Evolutionary conservation across 1,139 yeast species (phyloP).

Genomic region (Suhomyces choctaworum): DNA sequence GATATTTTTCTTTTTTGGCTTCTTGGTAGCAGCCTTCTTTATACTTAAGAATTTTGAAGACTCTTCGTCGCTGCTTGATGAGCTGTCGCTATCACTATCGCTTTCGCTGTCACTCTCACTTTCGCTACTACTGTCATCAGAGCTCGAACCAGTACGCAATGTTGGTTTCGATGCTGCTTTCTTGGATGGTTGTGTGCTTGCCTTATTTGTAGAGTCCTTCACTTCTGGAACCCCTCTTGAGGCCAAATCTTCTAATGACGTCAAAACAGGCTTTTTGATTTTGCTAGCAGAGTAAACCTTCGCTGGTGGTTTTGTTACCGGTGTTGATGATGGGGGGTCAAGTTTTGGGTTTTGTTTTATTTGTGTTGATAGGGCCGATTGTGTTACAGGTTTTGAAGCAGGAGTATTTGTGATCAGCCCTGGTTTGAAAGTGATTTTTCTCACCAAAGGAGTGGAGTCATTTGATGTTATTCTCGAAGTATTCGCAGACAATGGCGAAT

Average conservation of each 20-base stretch:
- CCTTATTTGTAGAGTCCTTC: constrained; percentile 31
- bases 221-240: constrained; percentile 66
- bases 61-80: constrained; percentile 14
- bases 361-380: not conserved
- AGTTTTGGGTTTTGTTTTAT: not conserved
- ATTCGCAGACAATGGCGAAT: constrained; percentile 2
- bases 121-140: constrained; percentile 15
- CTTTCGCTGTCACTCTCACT: constrained; percentile 18
- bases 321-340: not conserved
- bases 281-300: constrained; percentile 8
- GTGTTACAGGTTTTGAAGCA: not conserved
- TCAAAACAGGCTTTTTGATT: constrained; percentile 35
- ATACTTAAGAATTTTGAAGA: constrained; percentile 18
- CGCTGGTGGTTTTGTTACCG: constrained; percentile 1
- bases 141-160: constrained; percentile 3
- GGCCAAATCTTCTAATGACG: constrained; percentile 58
- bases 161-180: constrained; percentile 5
- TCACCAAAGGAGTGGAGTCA: not conserved
- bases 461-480: not conserved
- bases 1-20: constrained; percentile 14
- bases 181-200: constrained; percentile 1
- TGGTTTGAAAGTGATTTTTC: not conserved
- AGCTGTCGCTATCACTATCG: constrained; percentile 17
- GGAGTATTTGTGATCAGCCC: not conserved
- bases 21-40: constrained; percentile 13